phyloP scores from a whole-genome alignment of 805 yeast species.

The Starmerella potacharoeniae region DNA sequence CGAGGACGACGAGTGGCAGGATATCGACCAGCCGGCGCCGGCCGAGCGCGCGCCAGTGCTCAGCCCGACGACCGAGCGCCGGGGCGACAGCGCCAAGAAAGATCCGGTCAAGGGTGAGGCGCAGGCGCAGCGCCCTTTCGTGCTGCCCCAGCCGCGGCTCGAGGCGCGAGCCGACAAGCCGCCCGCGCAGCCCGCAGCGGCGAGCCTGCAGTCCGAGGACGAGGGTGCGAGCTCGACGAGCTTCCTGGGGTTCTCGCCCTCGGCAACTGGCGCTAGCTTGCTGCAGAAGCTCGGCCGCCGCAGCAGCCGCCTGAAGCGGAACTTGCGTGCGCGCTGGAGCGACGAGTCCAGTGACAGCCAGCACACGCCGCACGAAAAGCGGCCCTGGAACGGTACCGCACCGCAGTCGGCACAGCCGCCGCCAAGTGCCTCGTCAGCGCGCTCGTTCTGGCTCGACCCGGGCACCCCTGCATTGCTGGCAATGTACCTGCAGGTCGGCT shows the following conservation, averaged over 20 bases:
- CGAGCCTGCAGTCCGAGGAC: constrained; percentile 2
- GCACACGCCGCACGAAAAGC: neutral
- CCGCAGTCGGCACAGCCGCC: neutral
- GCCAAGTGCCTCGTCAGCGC: neutral
- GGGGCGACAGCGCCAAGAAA: neutral
- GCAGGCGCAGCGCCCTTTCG: neutral
- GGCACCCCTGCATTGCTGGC: constrained; percentile 43
- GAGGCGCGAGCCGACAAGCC: neutral
- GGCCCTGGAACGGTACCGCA: neutral
- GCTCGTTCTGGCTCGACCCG: constrained; percentile 21
- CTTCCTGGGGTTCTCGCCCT: constrained; percentile 16
- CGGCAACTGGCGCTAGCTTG: constrained; percentile 8
- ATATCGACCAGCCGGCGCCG: constrained; percentile 7
- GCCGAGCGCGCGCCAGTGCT: neutral
- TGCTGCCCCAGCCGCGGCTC: neutral
- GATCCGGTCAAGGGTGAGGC: neutral
- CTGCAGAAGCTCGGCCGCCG: constrained; percentile 5
- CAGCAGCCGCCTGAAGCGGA: constrained; percentile 2
- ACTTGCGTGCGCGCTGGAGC: neutral
- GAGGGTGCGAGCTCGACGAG: constrained; percentile 6
- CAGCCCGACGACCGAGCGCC: neutral
- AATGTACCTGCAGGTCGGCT: constrained; percentile 50
- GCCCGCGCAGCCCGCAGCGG: neutral
- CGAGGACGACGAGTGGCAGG: constrained; percentile 21
- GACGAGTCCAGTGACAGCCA: neutral